phyloP scores from a whole-genome alignment of 2,329 filamentous ascomycete genomes.

The Exophiala alcalophila region DNA sequence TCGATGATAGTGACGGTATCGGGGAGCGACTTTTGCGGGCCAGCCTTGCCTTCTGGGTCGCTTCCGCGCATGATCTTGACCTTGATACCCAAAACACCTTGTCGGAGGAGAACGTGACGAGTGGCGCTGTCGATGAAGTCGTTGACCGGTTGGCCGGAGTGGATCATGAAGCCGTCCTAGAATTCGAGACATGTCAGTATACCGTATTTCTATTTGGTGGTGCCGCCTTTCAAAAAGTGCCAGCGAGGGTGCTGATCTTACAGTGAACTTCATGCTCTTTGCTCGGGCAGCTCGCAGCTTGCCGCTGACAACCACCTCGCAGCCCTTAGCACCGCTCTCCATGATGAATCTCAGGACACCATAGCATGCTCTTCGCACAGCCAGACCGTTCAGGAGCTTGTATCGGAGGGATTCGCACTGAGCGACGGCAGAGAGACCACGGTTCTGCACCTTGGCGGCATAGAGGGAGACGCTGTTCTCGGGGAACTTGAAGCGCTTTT shows the following conservation, averaged over 20 bases:
- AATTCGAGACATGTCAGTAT: conserved; percentile 6
- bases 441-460: conserved; percentile 99
- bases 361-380: conserved; percentile 98
- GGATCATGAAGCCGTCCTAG: conserved; percentile 99
- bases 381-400: conserved; percentile 99
- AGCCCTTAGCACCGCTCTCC: conserved; percentile 99
- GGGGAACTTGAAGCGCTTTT: conserved; percentile 99
- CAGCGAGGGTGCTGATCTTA: conserved; percentile 40
- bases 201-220: background rate
- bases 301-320: conserved; percentile 98
- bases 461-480: conserved; percentile 99
- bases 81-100: conserved; percentile 99
- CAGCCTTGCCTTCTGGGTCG: conserved; percentile 98
- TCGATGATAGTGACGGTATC: conserved; percentile 99
- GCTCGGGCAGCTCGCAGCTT: conserved; percentile 98
- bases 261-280: conserved; percentile 99
- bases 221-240: background rate
- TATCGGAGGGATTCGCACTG: conserved; percentile 99
- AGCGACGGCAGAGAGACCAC: conserved; percentile 98
- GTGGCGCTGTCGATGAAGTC: conserved; percentile 99
- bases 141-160: conserved; percentile 98
- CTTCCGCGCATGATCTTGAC: conserved; percentile 99
- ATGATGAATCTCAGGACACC: conserved; percentile 99
- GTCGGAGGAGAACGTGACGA: conserved; percentile 98
- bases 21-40: conserved; percentile 93